Evolutionary conservation across 441 rosid species (phyloP).

Genomic region (Biscutella auriculata): DNA sequence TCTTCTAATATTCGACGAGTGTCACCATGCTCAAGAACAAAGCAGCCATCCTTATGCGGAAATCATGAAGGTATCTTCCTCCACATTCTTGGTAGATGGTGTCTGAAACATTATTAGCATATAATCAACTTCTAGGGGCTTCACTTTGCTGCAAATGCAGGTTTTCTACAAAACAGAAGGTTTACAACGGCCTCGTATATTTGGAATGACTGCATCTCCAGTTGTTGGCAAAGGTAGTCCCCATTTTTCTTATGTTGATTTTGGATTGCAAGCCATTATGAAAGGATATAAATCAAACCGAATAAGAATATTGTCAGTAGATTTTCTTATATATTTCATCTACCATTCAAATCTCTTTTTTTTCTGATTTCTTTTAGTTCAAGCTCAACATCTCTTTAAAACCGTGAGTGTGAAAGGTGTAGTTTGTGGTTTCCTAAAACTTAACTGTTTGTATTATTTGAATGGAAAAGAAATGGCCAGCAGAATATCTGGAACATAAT

Average conservation of each 20-base stretch:
- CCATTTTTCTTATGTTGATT: neutral
- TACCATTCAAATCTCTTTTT: no score
- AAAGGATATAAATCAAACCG: neutral
- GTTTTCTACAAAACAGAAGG: constrained; percentile 49
- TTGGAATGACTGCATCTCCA: constrained; percentile 99
- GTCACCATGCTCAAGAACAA: constrained; percentile 88
- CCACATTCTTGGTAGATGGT: constrained; percentile 8
- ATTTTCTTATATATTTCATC: no score
- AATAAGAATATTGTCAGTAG: no score
- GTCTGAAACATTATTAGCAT: neutral
- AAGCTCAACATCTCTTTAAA: no score
- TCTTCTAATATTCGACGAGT: constrained; percentile 84
- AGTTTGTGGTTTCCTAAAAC: no score
- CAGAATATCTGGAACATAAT: no score
- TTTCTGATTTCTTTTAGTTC: no score
- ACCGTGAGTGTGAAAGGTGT: no score
- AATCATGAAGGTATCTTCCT: constrained; percentile 71
- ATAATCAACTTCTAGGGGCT: neutral
- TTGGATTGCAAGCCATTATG: neutral
- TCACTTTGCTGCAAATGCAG: constrained; percentile 35
- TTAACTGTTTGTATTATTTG: no score
- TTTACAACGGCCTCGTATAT: constrained; percentile 61
- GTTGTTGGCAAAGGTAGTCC: constrained; percentile 78
- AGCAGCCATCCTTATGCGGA: constrained; percentile 85
- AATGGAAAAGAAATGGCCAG: no score